phyloP scores from a whole-genome alignment of 495 filamentous ascomycete species.

The Staphylotrichum longicolle region DNA sequence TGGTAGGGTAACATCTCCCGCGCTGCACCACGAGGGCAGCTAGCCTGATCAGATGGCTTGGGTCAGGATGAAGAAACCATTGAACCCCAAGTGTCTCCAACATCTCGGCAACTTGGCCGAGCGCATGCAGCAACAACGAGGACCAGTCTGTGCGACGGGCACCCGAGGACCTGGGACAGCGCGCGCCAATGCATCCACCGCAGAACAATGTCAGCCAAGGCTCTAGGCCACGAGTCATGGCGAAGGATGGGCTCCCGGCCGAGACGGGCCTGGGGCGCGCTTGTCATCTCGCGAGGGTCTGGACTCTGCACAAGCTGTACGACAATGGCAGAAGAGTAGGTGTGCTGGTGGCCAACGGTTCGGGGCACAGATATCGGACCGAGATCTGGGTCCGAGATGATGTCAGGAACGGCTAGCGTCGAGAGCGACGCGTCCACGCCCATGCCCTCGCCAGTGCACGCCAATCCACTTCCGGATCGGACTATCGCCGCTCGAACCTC shows the following conservation, averaged over 20 bases:
- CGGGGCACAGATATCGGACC: constrained; percentile 12
- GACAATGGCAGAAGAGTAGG: background rate
- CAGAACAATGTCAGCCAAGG: too few relatives aligned
- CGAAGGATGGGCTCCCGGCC: constrained; percentile 5
- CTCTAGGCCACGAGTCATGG: background rate
- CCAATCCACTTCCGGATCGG: background rate
- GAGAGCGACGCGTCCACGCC: background rate
- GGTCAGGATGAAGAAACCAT: background rate
- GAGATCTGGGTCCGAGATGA: constrained; percentile 6
- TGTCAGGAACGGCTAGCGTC: constrained; percentile 2
- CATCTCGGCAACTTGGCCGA: constrained; percentile 9
- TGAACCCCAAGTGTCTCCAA: background rate
- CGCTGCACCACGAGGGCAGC: background rate
- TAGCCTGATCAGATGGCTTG: background rate
- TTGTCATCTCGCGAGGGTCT: background rate
- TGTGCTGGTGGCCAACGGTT: background rate
- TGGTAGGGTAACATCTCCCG: constrained; percentile 19
- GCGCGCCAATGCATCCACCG: background rate
- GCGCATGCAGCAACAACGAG: background rate
- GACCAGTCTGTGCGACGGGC: constrained; percentile 2
- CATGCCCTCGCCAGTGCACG: background rate
- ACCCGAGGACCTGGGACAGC: constrained; percentile 1
- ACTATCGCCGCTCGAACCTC: background rate
- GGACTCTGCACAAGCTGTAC: background rate
- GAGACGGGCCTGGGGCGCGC: background rate